Conservation (phyloP, 305 asterid genomes). For the Fraxinus paxiana region DNA sequence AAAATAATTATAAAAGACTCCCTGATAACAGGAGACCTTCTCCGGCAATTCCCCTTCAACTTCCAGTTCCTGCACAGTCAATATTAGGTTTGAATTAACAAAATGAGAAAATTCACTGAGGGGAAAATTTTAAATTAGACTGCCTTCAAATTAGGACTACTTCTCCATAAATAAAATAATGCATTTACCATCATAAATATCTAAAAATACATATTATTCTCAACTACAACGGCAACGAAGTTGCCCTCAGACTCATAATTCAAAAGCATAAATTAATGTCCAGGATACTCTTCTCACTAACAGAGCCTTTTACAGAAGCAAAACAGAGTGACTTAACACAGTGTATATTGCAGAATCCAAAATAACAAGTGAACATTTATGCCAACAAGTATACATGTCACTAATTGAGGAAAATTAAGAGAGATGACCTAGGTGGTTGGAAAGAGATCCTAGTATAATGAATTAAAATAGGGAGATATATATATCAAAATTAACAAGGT, state of each 20-base stretch:
- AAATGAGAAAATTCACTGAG: background rate
- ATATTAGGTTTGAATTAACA: constrained; percentile 20
- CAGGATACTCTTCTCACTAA: background rate
- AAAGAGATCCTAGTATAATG: background rate
- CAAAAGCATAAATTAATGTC: background rate
- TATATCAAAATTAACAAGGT: background rate
- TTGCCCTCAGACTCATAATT: background rate
- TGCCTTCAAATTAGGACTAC: background rate
- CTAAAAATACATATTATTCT: background rate
- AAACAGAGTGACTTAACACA: background rate
- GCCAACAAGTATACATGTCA: background rate
- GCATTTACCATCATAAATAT: constrained; percentile 5
- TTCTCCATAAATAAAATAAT: background rate
- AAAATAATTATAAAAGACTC: constrained; percentile 90
- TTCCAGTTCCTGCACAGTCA: constrained; percentile 60
- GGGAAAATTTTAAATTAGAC: background rate
- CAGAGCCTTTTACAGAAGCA: background rate
- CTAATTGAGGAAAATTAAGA: background rate
- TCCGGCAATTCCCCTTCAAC: constrained; percentile 76
- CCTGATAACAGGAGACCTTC: constrained; percentile 66
- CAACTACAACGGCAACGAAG: background rate
- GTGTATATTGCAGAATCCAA: background rate
- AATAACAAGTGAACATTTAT: background rate
- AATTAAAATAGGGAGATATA: background rate
- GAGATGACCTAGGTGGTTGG: background rate